Percentiles rank a stretch among this genome's conserved stretches.
phyloP scores from a whole-genome alignment of 768 basidiomycete genomes.

The Tylopilus rubrobrunneus region DNA sequence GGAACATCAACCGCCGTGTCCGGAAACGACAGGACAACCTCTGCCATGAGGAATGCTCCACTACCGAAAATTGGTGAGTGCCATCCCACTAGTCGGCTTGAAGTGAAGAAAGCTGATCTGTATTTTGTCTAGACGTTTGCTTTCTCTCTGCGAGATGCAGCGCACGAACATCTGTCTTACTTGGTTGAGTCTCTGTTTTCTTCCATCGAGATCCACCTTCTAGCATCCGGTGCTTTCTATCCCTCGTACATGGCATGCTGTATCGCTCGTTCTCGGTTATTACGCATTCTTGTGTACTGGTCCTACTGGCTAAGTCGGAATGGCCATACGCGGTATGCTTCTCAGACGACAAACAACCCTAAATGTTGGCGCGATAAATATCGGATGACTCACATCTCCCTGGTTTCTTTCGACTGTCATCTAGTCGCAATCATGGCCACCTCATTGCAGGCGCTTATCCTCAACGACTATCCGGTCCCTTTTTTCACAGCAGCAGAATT shows the following conservation, averaged over 20 bases:
- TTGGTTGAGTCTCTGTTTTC: background rate
- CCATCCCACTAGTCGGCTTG: background rate
- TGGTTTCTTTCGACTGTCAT: conserved; percentile 4
- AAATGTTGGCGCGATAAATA: conserved; percentile 17
- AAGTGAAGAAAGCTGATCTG: conserved; percentile 2
- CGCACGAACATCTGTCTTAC: background rate
- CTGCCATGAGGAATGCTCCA: background rate
- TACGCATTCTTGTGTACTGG: background rate
- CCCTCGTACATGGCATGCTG: background rate
- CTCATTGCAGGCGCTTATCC: conserved; percentile 22
- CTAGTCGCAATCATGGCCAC: conserved; percentile 13
- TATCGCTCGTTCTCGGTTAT: background rate
- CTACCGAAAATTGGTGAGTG: conserved; percentile 4
- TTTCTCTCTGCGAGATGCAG: background rate
- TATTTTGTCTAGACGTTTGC: background rate
- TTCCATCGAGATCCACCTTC: background rate
- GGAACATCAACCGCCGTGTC: conserved; percentile 17
- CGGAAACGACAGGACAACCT: conserved; percentile 11
- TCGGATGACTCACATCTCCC: background rate
- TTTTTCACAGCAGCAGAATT: conserved; percentile 26
- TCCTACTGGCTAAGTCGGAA: background rate
- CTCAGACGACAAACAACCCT: conserved; percentile 19
- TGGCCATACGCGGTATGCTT: conserved; percentile 5
- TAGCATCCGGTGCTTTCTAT: background rate
- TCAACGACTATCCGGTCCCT: conserved; percentile 21